Base-by-base conservation (phyloP, 2,329 filamentous ascomycete species). In the Scedosporium boydii region DNA sequence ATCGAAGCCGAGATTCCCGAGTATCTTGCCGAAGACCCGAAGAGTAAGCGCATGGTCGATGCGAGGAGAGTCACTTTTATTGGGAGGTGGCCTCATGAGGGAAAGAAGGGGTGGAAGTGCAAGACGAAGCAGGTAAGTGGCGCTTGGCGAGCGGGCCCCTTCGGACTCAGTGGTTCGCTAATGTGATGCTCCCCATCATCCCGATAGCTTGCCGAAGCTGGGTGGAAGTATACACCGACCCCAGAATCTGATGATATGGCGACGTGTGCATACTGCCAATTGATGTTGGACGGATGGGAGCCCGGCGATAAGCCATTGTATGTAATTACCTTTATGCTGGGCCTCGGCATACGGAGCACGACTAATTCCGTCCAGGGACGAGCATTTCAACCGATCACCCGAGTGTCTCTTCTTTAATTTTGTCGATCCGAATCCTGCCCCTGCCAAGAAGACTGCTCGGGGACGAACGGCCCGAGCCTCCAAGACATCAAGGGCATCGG, bases 281-380 rank as follows among this genome's bases (percentile, higher is more conserved):
- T 98, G 16, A 91, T 89, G 10, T 82, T 99, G 10, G 93, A 98
- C 73, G 92, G 92, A 6, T 99, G 96, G 95, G 95, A 98, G 71
- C 88, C 89, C 1, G 87, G 88, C 64, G 95, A 99, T 73, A 91
- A 96, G 71, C 95, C 95, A 65, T 84, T 89, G 87, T 92, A 88
- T 75, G 64, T 69, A 65, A 59, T 6, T 12, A 42, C 6, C 34
- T 16, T 46, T 7, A 57, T 10, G n/a, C 70, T 74, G 63, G 29
- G 34, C 34, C 9, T 21, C 44, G 7, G 44, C 18, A 18, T 5
- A 48, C 9, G n/a, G 44, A n/a, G 16, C 44, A 7, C n/a, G 21
- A 21, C 51, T 55, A 76, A 67, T 18, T 56, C 53, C 9, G 16
- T 56, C 34, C 63, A 93, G 90, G 71, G 87, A 96, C 65, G 95